These are phyloP conservation scores for Glarea lozoyensis DNA, from an alignment of 495 filamentous ascomycete genomes.

Conservation along the genomic window DNA sequence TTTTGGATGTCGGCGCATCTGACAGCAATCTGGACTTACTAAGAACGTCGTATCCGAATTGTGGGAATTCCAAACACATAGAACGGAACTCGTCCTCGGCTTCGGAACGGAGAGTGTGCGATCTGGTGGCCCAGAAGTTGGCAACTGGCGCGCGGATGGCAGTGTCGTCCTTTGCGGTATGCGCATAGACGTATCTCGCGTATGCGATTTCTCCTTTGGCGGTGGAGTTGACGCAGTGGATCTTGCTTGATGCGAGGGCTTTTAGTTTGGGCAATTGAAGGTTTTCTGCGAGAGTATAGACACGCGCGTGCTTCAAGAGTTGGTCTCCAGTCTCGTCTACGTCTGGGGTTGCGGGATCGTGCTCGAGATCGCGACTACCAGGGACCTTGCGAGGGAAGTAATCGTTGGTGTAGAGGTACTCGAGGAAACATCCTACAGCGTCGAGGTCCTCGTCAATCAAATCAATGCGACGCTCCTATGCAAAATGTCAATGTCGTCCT, in stretches of 20 bases:
- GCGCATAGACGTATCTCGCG: slow-evolving; percentile 80
- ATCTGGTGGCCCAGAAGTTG: slow-evolving; percentile 80
- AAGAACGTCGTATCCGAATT: slow-evolving; percentile 89
- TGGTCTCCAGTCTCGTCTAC: slow-evolving; percentile 66
- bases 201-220: slow-evolving; percentile 84
- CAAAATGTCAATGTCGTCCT: too few species aligned
- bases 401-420: slow-evolving; percentile 87
- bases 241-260: slow-evolving; percentile 73
- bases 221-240: slow-evolving; percentile 77
- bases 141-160: slow-evolving; percentile 76
- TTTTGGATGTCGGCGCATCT: neutral
- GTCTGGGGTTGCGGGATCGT: slow-evolving; percentile 44
- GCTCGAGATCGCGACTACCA: slow-evolving; percentile 45
- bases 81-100: slow-evolving; percentile 71
- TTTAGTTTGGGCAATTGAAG: slow-evolving; percentile 65
- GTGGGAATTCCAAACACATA: slow-evolving; percentile 81
- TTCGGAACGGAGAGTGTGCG: slow-evolving; percentile 72
- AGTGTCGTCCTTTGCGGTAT: slow-evolving; percentile 57
- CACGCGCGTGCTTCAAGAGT: slow-evolving; percentile 74
- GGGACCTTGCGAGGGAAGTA: slow-evolving; percentile 66
- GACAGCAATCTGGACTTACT: slow-evolving; percentile 31
- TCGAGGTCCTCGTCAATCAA: slow-evolving; percentile 66
- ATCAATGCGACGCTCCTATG: slow-evolving; percentile 53
- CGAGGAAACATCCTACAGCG: slow-evolving; percentile 78
- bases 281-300: slow-evolving; percentile 84